Evolutionary conservation across 83 land plant genomes (phyloP), one percentile per base, ranked within the genome.

Genomic region (Picea mariana): DNA sequence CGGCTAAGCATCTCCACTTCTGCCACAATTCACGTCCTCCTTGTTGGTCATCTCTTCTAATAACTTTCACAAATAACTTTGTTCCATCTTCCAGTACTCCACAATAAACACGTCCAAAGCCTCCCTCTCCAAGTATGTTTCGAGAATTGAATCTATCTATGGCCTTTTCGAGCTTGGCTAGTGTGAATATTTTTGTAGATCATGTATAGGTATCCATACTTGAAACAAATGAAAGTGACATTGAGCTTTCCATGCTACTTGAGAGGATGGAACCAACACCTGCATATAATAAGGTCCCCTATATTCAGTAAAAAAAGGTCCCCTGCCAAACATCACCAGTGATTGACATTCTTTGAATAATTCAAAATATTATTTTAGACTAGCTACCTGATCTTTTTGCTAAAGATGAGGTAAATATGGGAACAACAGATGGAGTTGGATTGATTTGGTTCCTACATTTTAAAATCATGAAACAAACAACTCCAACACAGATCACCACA

Each of bases 1-100:
- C 93, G 89, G 73, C 95, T 93, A 12, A 95, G 92, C 92, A 91
- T 95, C 90, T 95, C 97, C n/a, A 95, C 90, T 80, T 95, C 97
- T 23, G 93, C 89, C 67, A 92, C 83, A 68, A 95, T 62, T 93
- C 97, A 20, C 88, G 91, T 16, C 92, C 97, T 77, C 97, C 90
- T 77, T 85, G 87, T 31, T 89, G 90, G 75, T 89, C 82, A 83
- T 88, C 93, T 49, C 87, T 83, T 31, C 87, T 91, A 21, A 95
- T 91, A 55, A 95, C 84, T 85, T 95, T 95, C 5, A 93, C 89
- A 23, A 92, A 92, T 73, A 93, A 89, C 75, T 95, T 89, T 67
- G 78, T 86, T 78, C 91, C 93, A 88, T 93, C 93, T 62, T 89
- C 93, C 80, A 95, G 55, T 9, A 63, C 71, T 55, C 93, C 97